These are phyloP conservation scores for Rhododendron kiyosumense DNA, from an alignment of 148 eudicot species.

Conservation along the genomic window DNA sequence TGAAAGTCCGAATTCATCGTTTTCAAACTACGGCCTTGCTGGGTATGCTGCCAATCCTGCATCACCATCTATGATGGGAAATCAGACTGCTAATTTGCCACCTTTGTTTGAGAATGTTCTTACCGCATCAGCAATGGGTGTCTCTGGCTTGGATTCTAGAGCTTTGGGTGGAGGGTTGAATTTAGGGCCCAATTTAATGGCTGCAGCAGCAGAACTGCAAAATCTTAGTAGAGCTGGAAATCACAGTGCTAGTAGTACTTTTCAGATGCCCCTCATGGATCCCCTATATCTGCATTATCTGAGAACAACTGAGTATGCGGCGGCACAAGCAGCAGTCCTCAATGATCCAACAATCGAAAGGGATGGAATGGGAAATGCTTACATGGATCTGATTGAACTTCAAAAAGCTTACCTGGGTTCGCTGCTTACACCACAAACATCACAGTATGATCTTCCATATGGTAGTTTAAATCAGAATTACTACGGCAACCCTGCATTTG, in stretches of 20 bases:
- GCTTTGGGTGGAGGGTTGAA: slow-evolving; percentile 46
- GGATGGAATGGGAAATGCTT: slow-evolving; percentile 40
- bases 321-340: slow-evolving; percentile 31
- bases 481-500: slow-evolving; percentile 54
- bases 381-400: slow-evolving; percentile 54
- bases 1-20: slow-evolving; percentile 71
- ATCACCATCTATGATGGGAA: slow-evolving; percentile 56
- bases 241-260: slow-evolving; percentile 32
- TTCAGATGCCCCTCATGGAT: slow-evolving; percentile 44
- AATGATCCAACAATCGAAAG: slow-evolving; percentile 54
- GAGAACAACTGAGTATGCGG: slow-evolving; percentile 48
- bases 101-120: slow-evolving; percentile 52
- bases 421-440: slow-evolving; percentile 60
- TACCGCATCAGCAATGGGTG: slow-evolving; percentile 27
- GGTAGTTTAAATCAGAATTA: slow-evolving; percentile 58
- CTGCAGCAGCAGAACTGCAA: slow-evolving; percentile 58
- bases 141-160: slow-evolving; percentile 49
- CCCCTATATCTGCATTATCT: slow-evolving; percentile 63
- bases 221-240: slow-evolving; percentile 47
- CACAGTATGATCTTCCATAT: slow-evolving; percentile 55
- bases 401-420: slow-evolving; percentile 74
- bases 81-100: slow-evolving; percentile 51
- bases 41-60: slow-evolving; percentile 59
- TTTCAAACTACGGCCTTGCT: slow-evolving; percentile 53
- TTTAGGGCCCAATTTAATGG: slow-evolving; percentile 54